Evolutionary conservation across 1,284 basidiomycete species (phyloP), one percentile per base, ranked within the genome.

Genomic region (Leccinum variabile): DNA sequence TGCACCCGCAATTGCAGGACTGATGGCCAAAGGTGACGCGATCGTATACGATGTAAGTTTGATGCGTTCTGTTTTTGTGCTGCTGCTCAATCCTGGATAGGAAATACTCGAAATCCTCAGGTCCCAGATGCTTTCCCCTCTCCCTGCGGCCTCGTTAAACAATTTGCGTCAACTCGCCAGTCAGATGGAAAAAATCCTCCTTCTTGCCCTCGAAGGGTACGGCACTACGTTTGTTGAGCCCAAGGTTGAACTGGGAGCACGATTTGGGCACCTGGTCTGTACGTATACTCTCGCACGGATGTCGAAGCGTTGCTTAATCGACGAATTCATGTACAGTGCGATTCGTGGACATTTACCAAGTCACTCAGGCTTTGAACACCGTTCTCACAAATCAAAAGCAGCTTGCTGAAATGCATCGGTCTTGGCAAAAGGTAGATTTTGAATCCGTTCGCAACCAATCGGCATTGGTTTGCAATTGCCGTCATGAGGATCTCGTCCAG

Each of bases 221-320:
- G 90, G 91, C 11, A 90, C 90, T 68, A 92, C 90, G n/a, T 94
- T 94, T 76, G 90, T 94, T 54, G 92, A 94, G 73, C 92, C 91
- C 56, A 94, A 94, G 75, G 91, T 94, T 32, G 91, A 94, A 71
- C 79, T 94, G 60, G 92, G 92, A 33, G 92, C 91, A 54, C 88
- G 91, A 57, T 94, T 94, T 72, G 92, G 92, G 6, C 91, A 94
- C 73, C 84, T 94, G 65, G 90, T 94, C 74, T 83, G 91, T 92
- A 69, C 79, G 91, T 89, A 22, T 46, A 56, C 30, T 16, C 5
- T 60, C 60, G 55, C 13, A 44, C 37, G 50, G 18, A n/a, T 56
- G 53, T 49, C 11, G 39, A 44, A 41, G 62, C 39, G 58, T 61
- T 39, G 62, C 64, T 60, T 58, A 63, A 54, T 62, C 60, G 39